A percentile compares a stretch with the other conserved stretches of the same genome.
phyloP scores from a whole-genome alignment of 2,329 filamentous ascomycete genomes.

The Domatiomyces globalis region DNA sequence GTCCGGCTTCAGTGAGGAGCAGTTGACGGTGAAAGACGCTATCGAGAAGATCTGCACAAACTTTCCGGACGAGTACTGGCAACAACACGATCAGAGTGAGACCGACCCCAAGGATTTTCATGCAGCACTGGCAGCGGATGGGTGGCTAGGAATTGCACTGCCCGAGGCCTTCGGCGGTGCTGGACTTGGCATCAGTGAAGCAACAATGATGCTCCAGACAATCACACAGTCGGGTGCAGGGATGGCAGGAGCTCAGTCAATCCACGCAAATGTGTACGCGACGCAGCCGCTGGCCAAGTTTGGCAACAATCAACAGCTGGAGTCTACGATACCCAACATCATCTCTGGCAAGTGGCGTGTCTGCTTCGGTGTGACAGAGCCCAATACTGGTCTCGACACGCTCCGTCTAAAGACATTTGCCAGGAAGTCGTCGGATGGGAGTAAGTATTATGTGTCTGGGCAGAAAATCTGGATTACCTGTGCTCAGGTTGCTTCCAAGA shows the following conservation, averaged over 20 bases:
- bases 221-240: conserved; percentile 66
- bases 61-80: conserved; percentile 66
- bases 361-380: conserved; percentile 78
- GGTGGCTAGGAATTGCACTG: conserved; percentile 70
- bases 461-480: conserved; percentile 88
- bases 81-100: conserved; percentile 54
- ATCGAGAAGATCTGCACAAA: conserved; percentile 53
- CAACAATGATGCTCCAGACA: conserved; percentile 77
- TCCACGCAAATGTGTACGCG: conserved; percentile 41
- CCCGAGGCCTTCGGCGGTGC: conserved; percentile 61
- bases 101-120: conserved; percentile 64
- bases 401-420: conserved; percentile 55
- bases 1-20: conserved; percentile 56
- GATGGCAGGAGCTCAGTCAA: conserved; percentile 46
- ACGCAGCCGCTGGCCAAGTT: conserved; percentile 51
- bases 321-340: conserved; percentile 52
- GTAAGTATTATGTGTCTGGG: conserved; percentile 46
- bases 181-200: conserved; percentile 61
- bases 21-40: conserved; percentile 58
- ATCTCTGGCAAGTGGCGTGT: conserved; percentile 57
- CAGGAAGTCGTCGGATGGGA: conserved; percentile 34
- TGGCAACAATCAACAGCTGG: conserved; percentile 49
- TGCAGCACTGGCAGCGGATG: conserved; percentile 55
- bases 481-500: conserved; percentile 66
- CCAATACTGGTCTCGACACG: conserved; percentile 66